Base-by-base conservation (phyloP, 306 rosid genomes). In the Dalbergia cultrata region DNA sequence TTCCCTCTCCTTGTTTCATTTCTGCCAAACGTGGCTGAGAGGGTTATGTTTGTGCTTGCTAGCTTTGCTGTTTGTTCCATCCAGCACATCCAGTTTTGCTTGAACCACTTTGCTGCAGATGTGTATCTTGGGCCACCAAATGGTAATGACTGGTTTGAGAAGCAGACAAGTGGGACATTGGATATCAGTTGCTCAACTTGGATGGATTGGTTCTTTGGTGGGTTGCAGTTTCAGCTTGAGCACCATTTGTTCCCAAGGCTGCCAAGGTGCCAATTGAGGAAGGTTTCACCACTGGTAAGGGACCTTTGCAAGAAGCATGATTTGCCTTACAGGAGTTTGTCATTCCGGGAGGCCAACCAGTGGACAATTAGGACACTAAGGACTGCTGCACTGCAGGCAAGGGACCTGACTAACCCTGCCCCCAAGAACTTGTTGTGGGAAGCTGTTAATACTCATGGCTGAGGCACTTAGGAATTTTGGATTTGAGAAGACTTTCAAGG, bases 191-290 rank as follows among this genome's bases (percentile, higher is more conserved):
- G 90, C 66, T 72, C 86, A 0, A 13, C 75, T 31, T 88, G 89
- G 86, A 88, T 90, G 94, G 92, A 86, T 72, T 86, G 92, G 94
- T 90, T 90, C 81, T 85, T 68, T 80, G 94, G 92, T 44, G 94
- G 94, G 2, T 78, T 90, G 80, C 93, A 90, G 74, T 87, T 87
- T 14, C 90, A 87, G 74, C 80, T 87, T 18, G 90, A 87, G 81
- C 90, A 87, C 71, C 90, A 87, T 82, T 72, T 87, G 77, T 87
- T 87, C 41, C 90, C 90, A 6, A 78, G 88, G 83, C 59, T 87
- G 1, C 93, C 91, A 0, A 85, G 93, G 57, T 80, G 83, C 56
- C 93, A 90, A 41, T 68, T 90, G 72, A 88, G 93, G 87, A 84
- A 64, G 41, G 64, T 90, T 75, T 86, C 93, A 6, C 93, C 93